Evolutionary conservation across 805 yeast genomes (phyloP).

Genomic region (Candida gorgasii): DNA sequence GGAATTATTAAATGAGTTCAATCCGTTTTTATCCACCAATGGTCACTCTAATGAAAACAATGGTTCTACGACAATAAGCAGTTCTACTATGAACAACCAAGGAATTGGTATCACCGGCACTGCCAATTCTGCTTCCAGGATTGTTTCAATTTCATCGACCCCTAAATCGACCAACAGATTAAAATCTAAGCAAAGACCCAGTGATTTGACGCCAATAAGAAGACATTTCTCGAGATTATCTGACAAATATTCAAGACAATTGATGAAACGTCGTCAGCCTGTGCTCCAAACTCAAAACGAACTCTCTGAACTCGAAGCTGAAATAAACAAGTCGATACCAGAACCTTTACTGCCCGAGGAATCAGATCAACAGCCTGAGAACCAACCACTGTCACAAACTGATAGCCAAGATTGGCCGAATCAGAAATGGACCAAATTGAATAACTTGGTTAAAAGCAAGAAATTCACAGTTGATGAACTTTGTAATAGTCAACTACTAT

Average conservation of each 20-base stretch:
- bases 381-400: background rate
- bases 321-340: background rate
- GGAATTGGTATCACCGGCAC: background rate
- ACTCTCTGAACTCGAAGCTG: constrained; percentile 1
- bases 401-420: constrained; percentile 24
- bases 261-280: constrained; percentile 12
- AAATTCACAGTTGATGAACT: constrained; percentile 27
- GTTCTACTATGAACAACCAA: no score
- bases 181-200: background rate
- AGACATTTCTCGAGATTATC: constrained; percentile 18
- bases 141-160: background rate
- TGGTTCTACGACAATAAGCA: background rate
- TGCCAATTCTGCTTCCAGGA: no score
- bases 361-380: background rate
- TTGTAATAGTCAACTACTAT: constrained; percentile 27
- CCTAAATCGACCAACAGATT: background rate
- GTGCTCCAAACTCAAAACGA: constrained; percentile 3
- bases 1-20: constrained; percentile 21
- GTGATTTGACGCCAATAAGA: constrained; percentile 14
- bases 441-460: constrained; percentile 28
- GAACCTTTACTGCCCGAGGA: constrained; percentile 8
- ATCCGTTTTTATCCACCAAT: constrained; percentile 14
- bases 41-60: background rate
- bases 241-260: constrained; percentile 22
- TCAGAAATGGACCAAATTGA: constrained; percentile 34